Evolutionary conservation across 202 grass and related monocot species (phyloP).

Genomic region (Setaria viridis): DNA sequence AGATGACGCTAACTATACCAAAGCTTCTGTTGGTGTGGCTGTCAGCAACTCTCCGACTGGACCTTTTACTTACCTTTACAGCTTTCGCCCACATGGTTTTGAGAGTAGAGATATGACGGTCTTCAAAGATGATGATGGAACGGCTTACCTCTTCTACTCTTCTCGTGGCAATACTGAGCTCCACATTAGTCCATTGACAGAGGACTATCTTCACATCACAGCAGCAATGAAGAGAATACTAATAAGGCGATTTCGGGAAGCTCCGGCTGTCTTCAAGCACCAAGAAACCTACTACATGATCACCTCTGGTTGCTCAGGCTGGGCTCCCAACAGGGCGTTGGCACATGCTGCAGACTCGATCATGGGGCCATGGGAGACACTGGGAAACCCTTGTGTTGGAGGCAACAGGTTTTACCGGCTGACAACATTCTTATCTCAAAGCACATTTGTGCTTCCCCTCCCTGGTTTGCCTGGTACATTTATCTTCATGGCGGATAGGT

Average conservation of each 20-base stretch:
- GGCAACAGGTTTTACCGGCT: constrained; percentile 71
- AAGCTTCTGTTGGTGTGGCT: constrained; percentile 75
- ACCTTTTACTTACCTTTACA: constrained; percentile 76
- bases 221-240: constrained; percentile 64
- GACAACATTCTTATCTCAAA: constrained; percentile 80
- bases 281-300: constrained; percentile 86
- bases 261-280: constrained; percentile 84
- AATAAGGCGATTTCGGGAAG: constrained; percentile 74
- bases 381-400: constrained; percentile 78
- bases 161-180: constrained; percentile 73
- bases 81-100: constrained; percentile 71
- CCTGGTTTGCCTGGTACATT: constrained; percentile 72
- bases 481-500: constrained; percentile 92
- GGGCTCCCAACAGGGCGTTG: constrained; percentile 81
- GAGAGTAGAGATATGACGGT: constrained; percentile 93
- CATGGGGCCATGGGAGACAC: constrained; percentile 85
- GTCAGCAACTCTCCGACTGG: constrained; percentile 61
- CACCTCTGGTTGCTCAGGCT: constrained; percentile 87
- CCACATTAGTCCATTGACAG: constrained; percentile 77
- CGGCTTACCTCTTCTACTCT: constrained; percentile 81
- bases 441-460: constrained; percentile 79
- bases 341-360: constrained; percentile 73
- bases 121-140: constrained; percentile 83
- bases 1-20: constrained; percentile 80
- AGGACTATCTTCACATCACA: constrained; percentile 70